Percentiles rank a stretch among this genome's conserved stretches.
phyloP scores from a whole-genome alignment of 176 grass and related monocot species.

The Oropetium thomaeum region DNA sequence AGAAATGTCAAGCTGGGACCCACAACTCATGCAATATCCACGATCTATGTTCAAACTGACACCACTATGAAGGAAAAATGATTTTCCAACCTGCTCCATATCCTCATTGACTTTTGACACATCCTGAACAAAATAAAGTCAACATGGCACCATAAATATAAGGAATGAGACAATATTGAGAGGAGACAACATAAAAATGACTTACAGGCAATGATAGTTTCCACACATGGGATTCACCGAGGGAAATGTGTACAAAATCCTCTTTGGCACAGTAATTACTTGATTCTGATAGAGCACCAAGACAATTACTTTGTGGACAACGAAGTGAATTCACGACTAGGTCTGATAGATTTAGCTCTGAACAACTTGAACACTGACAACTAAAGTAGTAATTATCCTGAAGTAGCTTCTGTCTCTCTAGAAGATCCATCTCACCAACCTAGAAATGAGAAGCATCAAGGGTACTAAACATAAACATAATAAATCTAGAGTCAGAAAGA shows the following conservation, averaged over 20 bases:
- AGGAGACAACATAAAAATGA: slow-evolving; percentile 7
- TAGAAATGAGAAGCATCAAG: slow-evolving; percentile 35
- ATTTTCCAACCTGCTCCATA: slow-evolving; percentile 43
- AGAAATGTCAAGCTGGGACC: slow-evolving; percentile 46
- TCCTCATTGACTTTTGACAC: slow-evolving; percentile 47
- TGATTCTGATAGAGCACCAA: slow-evolving; percentile 67
- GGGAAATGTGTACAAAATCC: slow-evolving; percentile 57
- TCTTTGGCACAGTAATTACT: slow-evolving; percentile 40
- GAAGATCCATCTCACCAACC: slow-evolving; percentile 73
- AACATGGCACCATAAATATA: not conserved
- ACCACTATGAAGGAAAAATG: slow-evolving; percentile 43
- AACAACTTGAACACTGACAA: slow-evolving; percentile 81
- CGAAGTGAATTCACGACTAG: slow-evolving; percentile 75
- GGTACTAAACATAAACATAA: slow-evolving; percentile 5
- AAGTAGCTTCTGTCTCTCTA: slow-evolving; percentile 69
- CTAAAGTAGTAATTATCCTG: slow-evolving; percentile 73
- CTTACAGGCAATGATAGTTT: slow-evolving; percentile 64
- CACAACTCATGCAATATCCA: slow-evolving; percentile 80
- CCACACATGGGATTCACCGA: slow-evolving; percentile 39
- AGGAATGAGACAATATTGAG: slow-evolving; percentile 1
- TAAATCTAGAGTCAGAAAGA: not conserved
- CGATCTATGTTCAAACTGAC: slow-evolving; percentile 43
- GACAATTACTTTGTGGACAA: slow-evolving; percentile 58
- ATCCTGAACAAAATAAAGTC: slow-evolving; percentile 39
- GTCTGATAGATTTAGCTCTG: slow-evolving; percentile 74